phyloP scores from a whole-genome alignment of 2,329 filamentous ascomycete species.

The Aureobasidium vineae region DNA sequence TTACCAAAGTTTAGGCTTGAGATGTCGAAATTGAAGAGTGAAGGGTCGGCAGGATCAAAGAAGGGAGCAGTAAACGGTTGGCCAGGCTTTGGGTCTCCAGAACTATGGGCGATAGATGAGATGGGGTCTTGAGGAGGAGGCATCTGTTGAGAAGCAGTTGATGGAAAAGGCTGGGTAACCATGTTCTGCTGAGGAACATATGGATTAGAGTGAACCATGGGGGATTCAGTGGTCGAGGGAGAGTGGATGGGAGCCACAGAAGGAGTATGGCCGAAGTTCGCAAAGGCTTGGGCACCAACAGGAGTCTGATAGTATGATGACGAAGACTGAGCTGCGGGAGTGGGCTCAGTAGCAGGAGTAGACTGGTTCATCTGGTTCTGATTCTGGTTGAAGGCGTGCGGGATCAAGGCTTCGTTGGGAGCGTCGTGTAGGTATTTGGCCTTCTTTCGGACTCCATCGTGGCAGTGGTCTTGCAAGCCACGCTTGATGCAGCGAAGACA shows the following conservation, averaged over 20 bases:
- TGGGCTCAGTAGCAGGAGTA: constrained; percentile 2
- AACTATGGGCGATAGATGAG: constrained; percentile 49
- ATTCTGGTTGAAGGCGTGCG: constrained; percentile 52
- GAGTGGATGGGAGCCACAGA: constrained; percentile 40
- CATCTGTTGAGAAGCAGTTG: constrained; percentile 49
- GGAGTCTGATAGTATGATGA: constrained; percentile 27
- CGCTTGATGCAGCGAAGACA: constrained; percentile 94
- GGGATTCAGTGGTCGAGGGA: constrained; percentile 46
- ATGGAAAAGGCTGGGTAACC: constrained; percentile 2
- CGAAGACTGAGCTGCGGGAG: constrained; percentile 31
- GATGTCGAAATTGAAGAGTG: constrained; percentile 92
- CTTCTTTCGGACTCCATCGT: constrained; percentile 97
- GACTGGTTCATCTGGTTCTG: background rate
- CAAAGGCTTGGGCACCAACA: constrained; percentile 22
- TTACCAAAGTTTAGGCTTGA: constrained; percentile 94
- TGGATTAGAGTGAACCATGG: constrained; percentile 41
- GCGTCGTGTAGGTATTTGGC: constrained; percentile 98
- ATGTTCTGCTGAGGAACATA: constrained; percentile 49
- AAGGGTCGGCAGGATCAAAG: constrained; percentile 89
- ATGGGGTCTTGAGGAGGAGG: constrained; percentile 46
- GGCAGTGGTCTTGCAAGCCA: constrained; percentile 83
- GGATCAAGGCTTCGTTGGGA: constrained; percentile 80
- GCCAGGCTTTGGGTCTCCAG: constrained; percentile 42
- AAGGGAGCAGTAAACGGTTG: constrained; percentile 57
- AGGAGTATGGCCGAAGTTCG: constrained; percentile 26